Evolutionary conservation across 352 stramenopile species (phyloP).

Genomic region (Phytophthora fragariae): DNA sequence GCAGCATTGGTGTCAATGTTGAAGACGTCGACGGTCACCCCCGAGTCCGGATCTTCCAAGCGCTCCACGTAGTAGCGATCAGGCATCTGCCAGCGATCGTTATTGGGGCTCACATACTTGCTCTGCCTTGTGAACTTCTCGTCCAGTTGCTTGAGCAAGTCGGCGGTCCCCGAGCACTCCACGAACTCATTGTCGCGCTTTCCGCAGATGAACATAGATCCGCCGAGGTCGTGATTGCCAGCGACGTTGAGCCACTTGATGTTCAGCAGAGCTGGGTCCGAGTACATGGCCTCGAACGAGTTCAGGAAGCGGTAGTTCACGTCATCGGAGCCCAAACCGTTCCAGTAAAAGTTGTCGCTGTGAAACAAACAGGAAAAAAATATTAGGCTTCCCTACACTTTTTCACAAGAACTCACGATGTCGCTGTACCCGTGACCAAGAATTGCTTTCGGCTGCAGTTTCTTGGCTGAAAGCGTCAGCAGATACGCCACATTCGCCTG

Average conservation of each 20-base stretch:
- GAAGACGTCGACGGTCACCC: slow-evolving; percentile 70
- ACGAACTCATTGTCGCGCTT: slow-evolving; percentile 71
- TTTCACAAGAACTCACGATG: neutral
- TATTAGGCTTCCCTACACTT: slow-evolving; percentile 6
- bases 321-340: slow-evolving; percentile 70
- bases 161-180: slow-evolving; percentile 60
- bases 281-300: slow-evolving; percentile 76
- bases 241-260: slow-evolving; percentile 79
- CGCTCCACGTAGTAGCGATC: slow-evolving; percentile 73
- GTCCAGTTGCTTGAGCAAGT: slow-evolving; percentile 73
- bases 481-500: slow-evolving; percentile 72
- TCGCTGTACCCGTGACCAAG: slow-evolving; percentile 59
- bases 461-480: slow-evolving; percentile 63
- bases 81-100: slow-evolving; percentile 74
- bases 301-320: slow-evolving; percentile 71
- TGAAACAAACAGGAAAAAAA: neutral
- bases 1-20: slow-evolving; percentile 76
- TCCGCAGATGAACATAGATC: slow-evolving; percentile 81
- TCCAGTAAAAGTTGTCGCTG: slow-evolving; percentile 80
- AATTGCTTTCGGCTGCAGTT: slow-evolving; percentile 68
- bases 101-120: slow-evolving; percentile 69
- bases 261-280: slow-evolving; percentile 48
- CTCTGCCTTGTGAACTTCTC: slow-evolving; percentile 70
- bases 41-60: slow-evolving; percentile 35
- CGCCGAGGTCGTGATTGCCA: slow-evolving; percentile 78